Conservation (phyloP, 306 rosid species). For the Pyrus communis region DNA sequence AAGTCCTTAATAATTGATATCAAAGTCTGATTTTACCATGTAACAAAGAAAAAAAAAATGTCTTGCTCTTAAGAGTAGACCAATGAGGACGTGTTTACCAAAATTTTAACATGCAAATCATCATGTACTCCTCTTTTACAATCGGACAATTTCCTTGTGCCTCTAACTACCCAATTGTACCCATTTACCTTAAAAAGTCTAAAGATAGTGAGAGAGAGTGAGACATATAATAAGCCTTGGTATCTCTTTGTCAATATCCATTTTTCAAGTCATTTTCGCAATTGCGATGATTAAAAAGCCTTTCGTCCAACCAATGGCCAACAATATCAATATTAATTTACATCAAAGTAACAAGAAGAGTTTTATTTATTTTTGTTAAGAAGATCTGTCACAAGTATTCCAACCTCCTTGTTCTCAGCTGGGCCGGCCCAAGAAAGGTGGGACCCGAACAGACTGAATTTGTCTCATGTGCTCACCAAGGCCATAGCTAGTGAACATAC, state of each 20-base stretch:
- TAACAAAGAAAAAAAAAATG: too few species aligned
- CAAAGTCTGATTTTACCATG: too few species aligned
- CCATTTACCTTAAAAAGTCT: neutral
- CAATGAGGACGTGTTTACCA: too few species aligned
- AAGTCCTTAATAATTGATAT: too few species aligned
- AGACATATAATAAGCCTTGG: neutral
- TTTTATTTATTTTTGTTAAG: neutral
- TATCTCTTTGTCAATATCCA: neutral
- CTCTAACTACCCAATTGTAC: neutral
- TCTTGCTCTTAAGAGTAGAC: too few species aligned
- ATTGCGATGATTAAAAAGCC: neutral
- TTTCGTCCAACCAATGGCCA: neutral
- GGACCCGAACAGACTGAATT: slow-evolving; percentile 21
- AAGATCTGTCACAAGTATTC: neutral
- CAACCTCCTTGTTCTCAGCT: slow-evolving; percentile 27
- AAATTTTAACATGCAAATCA: neutral
- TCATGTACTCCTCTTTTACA: neutral
- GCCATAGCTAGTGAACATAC: neutral
- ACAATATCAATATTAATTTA: neutral
- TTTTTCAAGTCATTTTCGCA: neutral
- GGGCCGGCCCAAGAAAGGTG: slow-evolving; percentile 68
- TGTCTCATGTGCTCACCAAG: neutral
- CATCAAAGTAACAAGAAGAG: neutral
- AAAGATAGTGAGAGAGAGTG: neutral
- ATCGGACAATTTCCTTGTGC: neutral